Evolutionary conservation across 1,284 basidiomycete genomes (phyloP), one percentile per base, ranked within the genome.

Genomic region (Papiliotrema flavescens): DNA sequence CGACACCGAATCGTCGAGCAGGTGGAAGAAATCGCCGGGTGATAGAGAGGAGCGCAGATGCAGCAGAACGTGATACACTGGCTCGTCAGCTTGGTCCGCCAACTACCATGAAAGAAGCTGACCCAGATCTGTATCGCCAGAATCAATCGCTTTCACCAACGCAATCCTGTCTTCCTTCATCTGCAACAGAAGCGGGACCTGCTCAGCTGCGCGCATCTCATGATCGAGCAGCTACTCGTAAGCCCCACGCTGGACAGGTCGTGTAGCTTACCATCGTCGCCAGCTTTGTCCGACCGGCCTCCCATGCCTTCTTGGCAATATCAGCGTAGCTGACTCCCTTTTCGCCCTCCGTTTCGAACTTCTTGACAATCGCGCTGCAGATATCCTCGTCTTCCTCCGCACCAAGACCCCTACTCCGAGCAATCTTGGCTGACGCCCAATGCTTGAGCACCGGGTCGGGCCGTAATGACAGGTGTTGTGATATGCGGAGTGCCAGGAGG

Each of bases 121-220:
- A 93, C 92, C 87, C 1, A 99, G 82, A 75, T 99, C 94, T 0
- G 93, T 91, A 70, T 98, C 94, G 0, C 94, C 93, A 59, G 91
- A 94, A 61, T 93, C 89, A 15, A 96, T 87, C 0, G 95, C 91
- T 71, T 96, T 97, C 55, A 84, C 79, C 28, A 98, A 78, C 4
- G 95, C 96, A 2, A 93, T 76, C 56, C 84, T 84, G 69, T 97
- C 91, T 73, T 98, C 90, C 65, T 93, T 91, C 96, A 99, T 98
- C 54, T 83, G 84, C 24, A 98, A 79, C 51, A 98, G 76, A 17
- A 98, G 79, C 0, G 93, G 93, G 2, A 98, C 94, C 70, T 98
- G 93, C 72, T 97, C 90, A 0, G 89, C 90, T 1, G 92, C 89
- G 59, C 85, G 82, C 2, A 85, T 80, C 74, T 98, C 96, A 69